A percentile compares a stretch with the other conserved stretches of the same genome.
Evolutionary conservation across 106 monocot species (phyloP).

Genomic region (Gastrodia elata): DNA sequence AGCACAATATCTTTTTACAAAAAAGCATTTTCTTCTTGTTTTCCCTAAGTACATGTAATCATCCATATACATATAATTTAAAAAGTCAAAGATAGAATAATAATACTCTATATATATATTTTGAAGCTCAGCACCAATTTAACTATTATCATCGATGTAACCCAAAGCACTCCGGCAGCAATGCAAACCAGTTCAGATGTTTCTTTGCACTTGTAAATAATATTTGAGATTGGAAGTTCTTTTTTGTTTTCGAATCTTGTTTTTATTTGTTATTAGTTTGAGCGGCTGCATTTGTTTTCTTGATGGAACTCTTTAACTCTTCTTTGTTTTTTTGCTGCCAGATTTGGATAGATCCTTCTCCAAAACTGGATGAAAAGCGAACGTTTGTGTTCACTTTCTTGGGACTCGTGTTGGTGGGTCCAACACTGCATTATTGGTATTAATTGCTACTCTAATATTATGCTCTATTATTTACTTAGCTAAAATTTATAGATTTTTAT

Average conservation of each 20-base stretch:
- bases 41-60: too few species aligned
- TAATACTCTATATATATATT: too few species aligned
- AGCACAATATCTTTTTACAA: too few species aligned
- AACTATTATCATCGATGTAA: too few species aligned
- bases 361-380: conserved; percentile 46
- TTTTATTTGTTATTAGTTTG: not conserved
- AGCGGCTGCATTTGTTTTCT: not conserved
- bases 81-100: too few species aligned
- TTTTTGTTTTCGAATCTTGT: not conserved
- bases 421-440: conserved; percentile 81
- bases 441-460: not conserved
- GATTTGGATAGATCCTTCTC: conserved; percentile 49
- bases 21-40: too few species aligned
- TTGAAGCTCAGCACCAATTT: too few species aligned
- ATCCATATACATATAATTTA: too few species aligned
- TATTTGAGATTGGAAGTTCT: not conserved
- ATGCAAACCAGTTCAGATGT: not conserved
- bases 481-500: not conserved
- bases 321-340: conserved; percentile 11
- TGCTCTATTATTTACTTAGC: not conserved
- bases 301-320: not conserved
- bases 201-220: not conserved
- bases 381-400: conserved; percentile 74
- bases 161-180: not conserved
- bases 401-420: conserved; percentile 74